phyloP scores from a whole-genome alignment of 2,329 filamentous ascomycete genomes.

The Aphanocladium album region DNA sequence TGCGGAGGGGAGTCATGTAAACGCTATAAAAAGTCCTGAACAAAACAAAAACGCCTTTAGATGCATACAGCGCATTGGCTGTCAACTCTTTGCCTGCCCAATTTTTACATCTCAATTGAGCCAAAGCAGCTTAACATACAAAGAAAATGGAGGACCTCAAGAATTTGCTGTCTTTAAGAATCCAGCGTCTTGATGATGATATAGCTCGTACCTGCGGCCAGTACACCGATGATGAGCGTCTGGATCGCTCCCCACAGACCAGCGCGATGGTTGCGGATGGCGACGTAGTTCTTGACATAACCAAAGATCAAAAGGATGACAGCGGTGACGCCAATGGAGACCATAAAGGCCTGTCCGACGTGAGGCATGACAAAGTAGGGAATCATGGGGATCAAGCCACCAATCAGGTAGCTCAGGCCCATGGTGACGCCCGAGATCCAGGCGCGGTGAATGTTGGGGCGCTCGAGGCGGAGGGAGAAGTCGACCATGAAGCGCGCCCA shows the following conservation, averaged over 20 bases:
- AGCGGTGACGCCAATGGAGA: constrained; percentile 56
- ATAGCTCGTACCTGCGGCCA: constrained; percentile 63
- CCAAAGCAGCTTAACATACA: not conserved
- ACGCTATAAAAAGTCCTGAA: not conserved
- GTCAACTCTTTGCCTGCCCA: not conserved
- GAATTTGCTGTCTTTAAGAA: not conserved
- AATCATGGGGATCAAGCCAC: constrained; percentile 64
- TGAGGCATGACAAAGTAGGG: constrained; percentile 59
- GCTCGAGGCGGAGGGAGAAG: constrained; percentile 47
- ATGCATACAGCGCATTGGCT: not conserved
- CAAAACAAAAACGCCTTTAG: not conserved
- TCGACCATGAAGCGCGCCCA: constrained; percentile 57
- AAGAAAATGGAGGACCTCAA: not conserved
- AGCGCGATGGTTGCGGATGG: constrained; percentile 45
- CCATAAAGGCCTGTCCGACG: constrained; percentile 47
- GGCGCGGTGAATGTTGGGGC: constrained; percentile 39
- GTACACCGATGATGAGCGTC: constrained; percentile 59
- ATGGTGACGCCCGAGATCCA: constrained; percentile 60
- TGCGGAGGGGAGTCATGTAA: not conserved
- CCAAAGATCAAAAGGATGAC: constrained; percentile 59
- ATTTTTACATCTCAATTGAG: constrained; percentile 2
- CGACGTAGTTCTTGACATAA: constrained; percentile 57
- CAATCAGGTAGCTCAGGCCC: constrained; percentile 63
- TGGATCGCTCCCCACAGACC: constrained; percentile 57
- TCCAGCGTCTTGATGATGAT: constrained; percentile 56